Percentiles rank a stretch among this genome's conserved stretches.
Conservation (phyloP, 176 grass and related monocot genomes). For the Oryza nivara region DNA sequence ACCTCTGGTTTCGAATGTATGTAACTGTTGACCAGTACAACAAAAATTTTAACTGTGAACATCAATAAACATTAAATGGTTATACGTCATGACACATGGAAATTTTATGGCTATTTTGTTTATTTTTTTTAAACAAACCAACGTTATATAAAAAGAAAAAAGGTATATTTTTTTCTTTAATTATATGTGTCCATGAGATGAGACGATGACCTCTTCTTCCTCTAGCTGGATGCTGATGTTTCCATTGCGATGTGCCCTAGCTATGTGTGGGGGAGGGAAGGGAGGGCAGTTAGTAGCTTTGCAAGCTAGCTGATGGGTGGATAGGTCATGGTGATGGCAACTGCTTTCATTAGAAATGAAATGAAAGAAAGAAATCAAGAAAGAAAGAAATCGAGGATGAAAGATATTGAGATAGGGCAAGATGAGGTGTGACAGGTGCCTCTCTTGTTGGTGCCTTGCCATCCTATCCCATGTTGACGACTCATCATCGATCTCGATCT, state of each 20-base stretch:
- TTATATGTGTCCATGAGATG: neutral
- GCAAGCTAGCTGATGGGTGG: neutral
- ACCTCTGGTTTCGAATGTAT: no score
- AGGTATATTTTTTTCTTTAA: no score
- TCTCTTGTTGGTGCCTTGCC: neutral
- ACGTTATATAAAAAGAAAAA: no score
- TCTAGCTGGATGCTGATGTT: constrained; percentile 25
- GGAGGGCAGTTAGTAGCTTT: neutral
- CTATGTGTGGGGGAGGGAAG: neutral
- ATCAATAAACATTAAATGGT: no score
- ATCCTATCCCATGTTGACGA: neutral
- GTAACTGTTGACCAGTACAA: no score
- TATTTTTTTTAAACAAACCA: no score
- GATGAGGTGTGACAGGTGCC: neutral
- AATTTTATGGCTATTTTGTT: no score
- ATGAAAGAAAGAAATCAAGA: neutral
- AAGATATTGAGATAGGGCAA: neutral
- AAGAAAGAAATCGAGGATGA: neutral
- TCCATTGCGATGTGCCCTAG: neutral
- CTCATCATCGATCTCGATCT: neutral
- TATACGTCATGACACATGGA: no score
- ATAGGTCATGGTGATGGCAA: neutral
- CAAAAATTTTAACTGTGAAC: no score
- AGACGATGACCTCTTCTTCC: constrained; percentile 8
- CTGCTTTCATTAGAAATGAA: neutral